These are phyloP conservation scores for Handroanthus guayacan DNA, from an alignment of 257 asterid species.

Conservation along the genomic window DNA sequence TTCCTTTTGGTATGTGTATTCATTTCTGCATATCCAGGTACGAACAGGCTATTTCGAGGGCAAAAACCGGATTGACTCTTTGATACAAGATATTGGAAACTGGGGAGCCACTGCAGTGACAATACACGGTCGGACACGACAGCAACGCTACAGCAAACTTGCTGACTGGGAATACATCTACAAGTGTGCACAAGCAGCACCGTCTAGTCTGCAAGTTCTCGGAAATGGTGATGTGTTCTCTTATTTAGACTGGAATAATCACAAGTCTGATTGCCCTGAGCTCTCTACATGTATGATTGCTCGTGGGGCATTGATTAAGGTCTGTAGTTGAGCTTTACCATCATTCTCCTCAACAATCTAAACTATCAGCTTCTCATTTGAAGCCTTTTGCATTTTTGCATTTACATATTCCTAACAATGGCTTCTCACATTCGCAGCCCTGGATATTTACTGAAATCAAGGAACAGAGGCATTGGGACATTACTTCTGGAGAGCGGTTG, in stretches of 20 bases:
- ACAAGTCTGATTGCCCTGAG: constrained; percentile 78
- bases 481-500: constrained; percentile 81
- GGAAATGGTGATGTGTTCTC: constrained; percentile 96
- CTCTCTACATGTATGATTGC: constrained; percentile 92
- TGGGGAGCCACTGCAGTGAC: constrained; percentile 96
- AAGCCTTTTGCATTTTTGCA: not conserved
- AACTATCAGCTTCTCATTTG: constrained; percentile 19
- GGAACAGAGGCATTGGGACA: constrained; percentile 99
- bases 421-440: constrained; percentile 61
- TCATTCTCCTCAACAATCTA: not conserved
- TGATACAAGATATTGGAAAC: constrained; percentile 76
- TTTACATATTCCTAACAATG: constrained; percentile 9
- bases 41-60: constrained; percentile 96
- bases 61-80: constrained; percentile 84
- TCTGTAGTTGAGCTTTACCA: constrained; percentile 42
- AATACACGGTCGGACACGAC: constrained; percentile 96
- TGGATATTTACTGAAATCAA: constrained; percentile 98
- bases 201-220: constrained; percentile 74
- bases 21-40: constrained; percentile 63
- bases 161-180: constrained; percentile 92
- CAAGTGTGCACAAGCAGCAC: constrained; percentile 71
- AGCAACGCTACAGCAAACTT: constrained; percentile 90
- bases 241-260: constrained; percentile 87
- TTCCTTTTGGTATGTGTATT: constrained; percentile 11
- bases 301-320: constrained; percentile 95